phyloP scores from a whole-genome alignment of 2,329 filamentous ascomycete genomes.

The Neoascochyta sp. region DNA sequence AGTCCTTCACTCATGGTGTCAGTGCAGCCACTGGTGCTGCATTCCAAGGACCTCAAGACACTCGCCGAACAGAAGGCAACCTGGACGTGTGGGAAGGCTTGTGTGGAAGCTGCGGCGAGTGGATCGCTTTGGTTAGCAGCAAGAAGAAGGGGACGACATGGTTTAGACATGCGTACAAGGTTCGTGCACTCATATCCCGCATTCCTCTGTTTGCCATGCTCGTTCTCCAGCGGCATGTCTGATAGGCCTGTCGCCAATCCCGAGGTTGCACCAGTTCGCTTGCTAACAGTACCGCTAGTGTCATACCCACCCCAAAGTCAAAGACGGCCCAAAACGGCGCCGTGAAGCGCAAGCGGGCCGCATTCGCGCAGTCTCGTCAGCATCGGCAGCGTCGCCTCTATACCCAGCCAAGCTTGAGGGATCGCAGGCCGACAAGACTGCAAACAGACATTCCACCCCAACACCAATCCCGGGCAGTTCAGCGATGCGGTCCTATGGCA shows the following conservation, averaged over 20 bases:
- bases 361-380: conserved; percentile 35
- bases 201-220: conserved; percentile 9
- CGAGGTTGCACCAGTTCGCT: conserved; percentile 10
- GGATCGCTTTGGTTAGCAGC: conserved; percentile 76
- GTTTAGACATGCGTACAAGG: conserved; percentile 88
- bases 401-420: conserved; percentile 32
- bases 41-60: conserved; percentile 74
- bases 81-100: conserved; percentile 78
- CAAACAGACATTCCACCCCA: conserved; percentile 31
- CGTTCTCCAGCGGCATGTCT: conserved; percentile 2
- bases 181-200: conserved; percentile 39
- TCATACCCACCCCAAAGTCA: conserved; percentile 44
- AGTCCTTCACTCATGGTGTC: conserved; percentile 84
- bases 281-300: conserved; percentile 34
- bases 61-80: conserved; percentile 72
- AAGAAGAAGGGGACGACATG: conserved; percentile 92
- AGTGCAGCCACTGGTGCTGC: conserved; percentile 74
- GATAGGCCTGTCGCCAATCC: conserved; percentile 2
- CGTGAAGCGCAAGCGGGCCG: conserved; percentile 40
- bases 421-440: conserved; percentile 16
- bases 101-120: conserved; percentile 74
- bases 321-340: conserved; percentile 42
- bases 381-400: conserved; percentile 33
- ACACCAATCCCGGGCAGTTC: conserved; percentile 23
- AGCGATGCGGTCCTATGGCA: conserved; percentile 23